phyloP scores from a whole-genome alignment of 805 yeast genomes.

The Saturnispora hagleri region DNA sequence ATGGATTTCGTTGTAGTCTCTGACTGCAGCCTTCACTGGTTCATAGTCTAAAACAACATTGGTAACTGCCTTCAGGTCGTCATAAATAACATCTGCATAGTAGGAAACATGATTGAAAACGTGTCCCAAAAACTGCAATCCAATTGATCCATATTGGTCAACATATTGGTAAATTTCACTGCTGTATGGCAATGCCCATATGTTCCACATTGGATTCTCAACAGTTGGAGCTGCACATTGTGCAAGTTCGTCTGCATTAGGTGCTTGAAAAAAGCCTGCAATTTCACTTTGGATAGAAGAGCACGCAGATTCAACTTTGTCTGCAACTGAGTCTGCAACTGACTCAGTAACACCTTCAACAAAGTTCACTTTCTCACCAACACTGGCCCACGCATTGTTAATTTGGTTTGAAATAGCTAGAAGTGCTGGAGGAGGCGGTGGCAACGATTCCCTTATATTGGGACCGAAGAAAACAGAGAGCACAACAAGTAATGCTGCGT shows the following conservation, averaged over 20 bases:
- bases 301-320: background rate
- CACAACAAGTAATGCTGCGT: conserved; percentile 6
- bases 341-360: conserved; percentile 1
- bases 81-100: conserved; percentile 3
- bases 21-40: conserved; percentile 1
- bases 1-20: background rate
- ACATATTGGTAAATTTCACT: background rate
- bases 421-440: conserved; percentile 2
- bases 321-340: background rate
- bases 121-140: background rate
- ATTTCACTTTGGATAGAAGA: background rate
- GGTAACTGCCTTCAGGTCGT: conserved; percentile 9
- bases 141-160: background rate
- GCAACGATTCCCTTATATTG: background rate
- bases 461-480: conserved; percentile 9
- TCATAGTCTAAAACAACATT: conserved; percentile 8
- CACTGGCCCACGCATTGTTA: background rate
- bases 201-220: background rate
- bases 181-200: background rate
- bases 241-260: background rate
- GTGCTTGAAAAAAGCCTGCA: conserved; percentile 1
- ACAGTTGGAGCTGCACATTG: background rate
- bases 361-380: background rate
- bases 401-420: background rate
- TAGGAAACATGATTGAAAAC: background rate